Percentiles rank a stretch among this genome's conserved stretches.
phyloP scores from a whole-genome alignment of 371 early-diverging fungal genomes.

The Mucor lusitanicus region DNA sequence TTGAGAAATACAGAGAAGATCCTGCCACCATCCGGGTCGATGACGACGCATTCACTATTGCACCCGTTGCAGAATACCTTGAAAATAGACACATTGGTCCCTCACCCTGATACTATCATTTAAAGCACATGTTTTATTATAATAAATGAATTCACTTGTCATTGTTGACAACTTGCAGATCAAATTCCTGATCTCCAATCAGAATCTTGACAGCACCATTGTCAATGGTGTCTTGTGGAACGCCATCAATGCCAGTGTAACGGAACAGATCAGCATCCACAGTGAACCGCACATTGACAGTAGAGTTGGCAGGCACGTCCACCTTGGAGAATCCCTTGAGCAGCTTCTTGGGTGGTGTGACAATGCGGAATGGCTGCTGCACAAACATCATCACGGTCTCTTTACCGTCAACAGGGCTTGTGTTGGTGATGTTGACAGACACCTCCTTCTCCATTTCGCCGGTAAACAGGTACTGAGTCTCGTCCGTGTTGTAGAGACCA shows the following conservation, averaged over 20 bases:
- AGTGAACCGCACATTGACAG: conserved; percentile 45
- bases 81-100: background rate
- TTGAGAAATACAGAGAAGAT: conserved; percentile 24
- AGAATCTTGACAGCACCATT: conserved; percentile 29
- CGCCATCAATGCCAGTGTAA: conserved; percentile 36
- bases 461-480: background rate
- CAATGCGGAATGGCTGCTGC: conserved; percentile 54
- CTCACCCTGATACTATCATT: no score
- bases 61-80: conserved; percentile 2
- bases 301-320: conserved; percentile 39
- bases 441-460: conserved; percentile 32
- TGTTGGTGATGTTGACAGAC: conserved; percentile 52
- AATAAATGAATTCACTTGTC: background rate
- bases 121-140: background rate
- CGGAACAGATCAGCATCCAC: conserved; percentile 36
- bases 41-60: background rate
- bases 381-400: conserved; percentile 66
- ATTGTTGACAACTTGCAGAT: conserved; percentile 18
- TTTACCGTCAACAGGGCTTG: conserved; percentile 48
- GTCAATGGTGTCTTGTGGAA: conserved; percentile 30
- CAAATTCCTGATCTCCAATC: conserved; percentile 26
- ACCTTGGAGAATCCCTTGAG: conserved; percentile 61
- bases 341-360: conserved; percentile 40
- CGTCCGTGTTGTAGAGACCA: conserved; percentile 2
- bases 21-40: conserved; percentile 7